These are phyloP conservation scores for Vicia villosa DNA, from an alignment of 306 rosid species.

Conservation along the genomic window DNA sequence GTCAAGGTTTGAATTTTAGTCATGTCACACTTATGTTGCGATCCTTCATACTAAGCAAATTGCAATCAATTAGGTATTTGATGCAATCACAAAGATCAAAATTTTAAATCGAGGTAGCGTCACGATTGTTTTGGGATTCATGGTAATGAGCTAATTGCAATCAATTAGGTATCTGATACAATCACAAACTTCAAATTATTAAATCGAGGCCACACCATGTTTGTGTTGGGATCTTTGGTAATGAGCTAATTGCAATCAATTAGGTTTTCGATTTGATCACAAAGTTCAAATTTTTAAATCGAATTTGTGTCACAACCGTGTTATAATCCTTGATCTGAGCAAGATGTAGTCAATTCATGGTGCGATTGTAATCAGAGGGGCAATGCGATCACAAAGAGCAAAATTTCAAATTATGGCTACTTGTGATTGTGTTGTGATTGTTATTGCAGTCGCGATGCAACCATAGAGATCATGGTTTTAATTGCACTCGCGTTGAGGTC, in stretches of 20 bases:
- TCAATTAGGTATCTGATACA: not conserved
- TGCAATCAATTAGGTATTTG: not conserved
- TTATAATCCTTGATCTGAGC: too few species aligned
- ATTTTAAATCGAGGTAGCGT: not conserved
- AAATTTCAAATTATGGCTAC: too few species aligned
- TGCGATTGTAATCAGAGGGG: too few species aligned
- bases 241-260: not conserved
- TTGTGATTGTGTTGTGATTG: too few species aligned
- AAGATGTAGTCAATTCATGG: too few species aligned
- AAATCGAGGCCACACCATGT: not conserved
- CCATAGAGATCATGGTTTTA: too few species aligned
- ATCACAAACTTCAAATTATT: not conserved
- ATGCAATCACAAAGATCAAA: not conserved
- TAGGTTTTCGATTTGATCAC: not conserved
- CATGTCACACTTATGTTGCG: not conserved
- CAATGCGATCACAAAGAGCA: too few species aligned
- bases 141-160: not conserved
- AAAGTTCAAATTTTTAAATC: not conserved
- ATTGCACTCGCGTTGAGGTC: not conserved
- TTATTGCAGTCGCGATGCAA: too few species aligned
- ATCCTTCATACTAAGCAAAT: not conserved
- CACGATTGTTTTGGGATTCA: not conserved
- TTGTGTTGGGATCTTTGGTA: not conserved
- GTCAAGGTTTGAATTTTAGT: not conserved
- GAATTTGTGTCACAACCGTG: too few species aligned